Evolutionary conservation across 2,329 filamentous ascomycete genomes (phyloP).

Genomic region (Onygena corvina): DNA sequence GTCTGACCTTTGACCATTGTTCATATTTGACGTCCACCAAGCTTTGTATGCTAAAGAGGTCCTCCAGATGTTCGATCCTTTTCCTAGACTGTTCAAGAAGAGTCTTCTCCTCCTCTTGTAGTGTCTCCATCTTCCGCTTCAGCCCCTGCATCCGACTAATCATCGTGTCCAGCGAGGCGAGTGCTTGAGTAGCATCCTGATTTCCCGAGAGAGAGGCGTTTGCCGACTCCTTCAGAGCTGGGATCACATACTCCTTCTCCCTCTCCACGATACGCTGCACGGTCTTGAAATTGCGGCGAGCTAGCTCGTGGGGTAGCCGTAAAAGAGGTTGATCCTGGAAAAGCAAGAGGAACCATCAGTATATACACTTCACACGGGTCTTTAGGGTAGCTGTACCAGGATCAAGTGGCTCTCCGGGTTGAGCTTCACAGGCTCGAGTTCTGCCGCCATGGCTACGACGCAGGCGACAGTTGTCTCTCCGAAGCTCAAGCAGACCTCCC

Average conservation of each 20-base stretch:
- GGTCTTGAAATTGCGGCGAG: constrained; percentile 85
- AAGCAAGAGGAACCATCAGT: constrained; percentile 1
- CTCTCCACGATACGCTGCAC: constrained; percentile 42
- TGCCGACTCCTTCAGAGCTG: constrained; percentile 40
- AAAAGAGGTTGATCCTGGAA: constrained; percentile 81
- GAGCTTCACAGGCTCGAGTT: constrained; percentile 37
- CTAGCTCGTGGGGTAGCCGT: constrained; percentile 80
- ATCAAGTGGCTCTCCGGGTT: constrained; percentile 41
- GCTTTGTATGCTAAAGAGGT: constrained; percentile 66
- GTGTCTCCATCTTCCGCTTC: constrained; percentile 69
- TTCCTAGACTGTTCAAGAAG: constrained; percentile 65
- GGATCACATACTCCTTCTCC: constrained; percentile 37
- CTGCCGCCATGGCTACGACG: constrained; percentile 27
- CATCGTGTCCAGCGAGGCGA: constrained; percentile 73
- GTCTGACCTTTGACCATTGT: constrained; percentile 66
- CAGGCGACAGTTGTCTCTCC: not conserved
- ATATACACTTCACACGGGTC: not conserved
- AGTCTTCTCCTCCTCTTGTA: constrained; percentile 66
- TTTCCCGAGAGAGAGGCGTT: constrained; percentile 54
- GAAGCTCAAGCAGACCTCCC: not conserved
- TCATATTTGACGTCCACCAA: constrained; percentile 91
- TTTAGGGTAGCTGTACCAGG: constrained; percentile 27
- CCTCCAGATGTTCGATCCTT: constrained; percentile 66
- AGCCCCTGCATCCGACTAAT: constrained; percentile 71
- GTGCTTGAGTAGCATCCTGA: constrained; percentile 56